A percentile compares a stretch with the other conserved stretches of the same genome.
Conservation (phyloP, 176 grass and related monocot species). For the Ampelocalamus luodianensis region DNA sequence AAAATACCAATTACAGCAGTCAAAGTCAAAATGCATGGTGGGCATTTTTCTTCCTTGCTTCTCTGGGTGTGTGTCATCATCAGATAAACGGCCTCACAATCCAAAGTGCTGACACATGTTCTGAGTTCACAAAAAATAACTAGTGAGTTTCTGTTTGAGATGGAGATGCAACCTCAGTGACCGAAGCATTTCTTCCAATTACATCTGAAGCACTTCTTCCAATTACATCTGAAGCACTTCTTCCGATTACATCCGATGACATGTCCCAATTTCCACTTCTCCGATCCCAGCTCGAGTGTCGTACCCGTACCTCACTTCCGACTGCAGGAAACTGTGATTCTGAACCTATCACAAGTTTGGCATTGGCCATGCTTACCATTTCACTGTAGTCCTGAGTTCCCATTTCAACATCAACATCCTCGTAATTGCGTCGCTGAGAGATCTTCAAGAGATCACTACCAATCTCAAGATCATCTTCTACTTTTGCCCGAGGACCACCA, state of each 20-base stretch:
- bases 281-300: conserved; percentile 58
- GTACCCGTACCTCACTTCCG: conserved; percentile 51
- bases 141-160: conserved; percentile 44
- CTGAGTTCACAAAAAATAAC: conserved; percentile 20
- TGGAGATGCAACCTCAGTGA: conserved; percentile 26
- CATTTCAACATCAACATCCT: conserved; percentile 63
- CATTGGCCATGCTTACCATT: conserved; percentile 42
- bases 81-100: conserved; percentile 10
- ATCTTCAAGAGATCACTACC: conserved; percentile 85
- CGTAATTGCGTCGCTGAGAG: conserved; percentile 74
- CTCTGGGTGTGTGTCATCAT: conserved; percentile 20
- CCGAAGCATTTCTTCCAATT: conserved; percentile 45
- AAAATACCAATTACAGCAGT: conserved; percentile 34
- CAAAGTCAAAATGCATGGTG: conserved; percentile 49
- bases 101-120: conserved; percentile 33
- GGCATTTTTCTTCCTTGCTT: conserved; percentile 38
- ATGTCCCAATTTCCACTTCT: conserved; percentile 75
- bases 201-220: conserved; percentile 56
- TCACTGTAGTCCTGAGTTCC: conserved; percentile 51
- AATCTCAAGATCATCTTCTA: conserved; percentile 95
- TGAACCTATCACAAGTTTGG: conserved; percentile 36
- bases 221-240: conserved; percentile 52
- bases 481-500: conserved; percentile 76
- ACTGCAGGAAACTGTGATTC: conserved; percentile 44
- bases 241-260: conserved; percentile 53